Evolutionary conservation across 2,329 filamentous ascomycete species (phyloP).

Genomic region (Colletotrichum sp.): DNA sequence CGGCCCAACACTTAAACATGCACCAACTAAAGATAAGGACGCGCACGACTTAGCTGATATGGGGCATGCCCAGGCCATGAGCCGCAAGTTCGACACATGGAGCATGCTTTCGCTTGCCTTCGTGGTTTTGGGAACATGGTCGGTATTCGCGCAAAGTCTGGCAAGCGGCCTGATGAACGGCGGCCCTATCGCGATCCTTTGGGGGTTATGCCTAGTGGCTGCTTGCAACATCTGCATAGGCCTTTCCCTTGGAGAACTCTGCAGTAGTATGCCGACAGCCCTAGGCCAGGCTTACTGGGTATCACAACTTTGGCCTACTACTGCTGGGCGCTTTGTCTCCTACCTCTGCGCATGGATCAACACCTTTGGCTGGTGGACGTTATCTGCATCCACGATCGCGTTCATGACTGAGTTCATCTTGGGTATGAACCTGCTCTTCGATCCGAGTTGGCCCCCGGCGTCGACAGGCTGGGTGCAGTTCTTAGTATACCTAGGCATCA

Average conservation of each 20-base stretch:
- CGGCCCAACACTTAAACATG: neutral
- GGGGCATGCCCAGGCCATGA: conserved; percentile 41
- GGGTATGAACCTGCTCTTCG: conserved; percentile 60
- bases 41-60: conserved; percentile 42
- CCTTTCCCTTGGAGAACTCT: conserved; percentile 58
- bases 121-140: conserved; percentile 61
- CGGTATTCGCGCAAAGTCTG: conserved; percentile 54
- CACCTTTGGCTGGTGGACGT: conserved; percentile 62
- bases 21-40: conserved; percentile 30
- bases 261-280: conserved; percentile 63
- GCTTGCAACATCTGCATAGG: conserved; percentile 58
- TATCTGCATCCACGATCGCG: conserved; percentile 58
- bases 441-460: conserved; percentile 47
- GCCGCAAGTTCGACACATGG: conserved; percentile 55
- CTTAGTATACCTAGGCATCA: conserved; percentile 57
- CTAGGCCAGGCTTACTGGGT: conserved; percentile 65
- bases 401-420: conserved; percentile 64
- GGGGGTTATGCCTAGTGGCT: conserved; percentile 58
- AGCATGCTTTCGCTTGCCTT: conserved; percentile 63
- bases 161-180: conserved; percentile 56
- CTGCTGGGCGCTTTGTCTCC: conserved; percentile 50
- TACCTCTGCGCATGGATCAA: conserved; percentile 67
- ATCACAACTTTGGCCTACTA: conserved; percentile 40
- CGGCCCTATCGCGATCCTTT: conserved; percentile 57
- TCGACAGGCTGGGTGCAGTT: conserved; percentile 56